phyloP scores from a whole-genome alignment of 495 filamentous ascomycete species.

The Neurospora sp. region DNA sequence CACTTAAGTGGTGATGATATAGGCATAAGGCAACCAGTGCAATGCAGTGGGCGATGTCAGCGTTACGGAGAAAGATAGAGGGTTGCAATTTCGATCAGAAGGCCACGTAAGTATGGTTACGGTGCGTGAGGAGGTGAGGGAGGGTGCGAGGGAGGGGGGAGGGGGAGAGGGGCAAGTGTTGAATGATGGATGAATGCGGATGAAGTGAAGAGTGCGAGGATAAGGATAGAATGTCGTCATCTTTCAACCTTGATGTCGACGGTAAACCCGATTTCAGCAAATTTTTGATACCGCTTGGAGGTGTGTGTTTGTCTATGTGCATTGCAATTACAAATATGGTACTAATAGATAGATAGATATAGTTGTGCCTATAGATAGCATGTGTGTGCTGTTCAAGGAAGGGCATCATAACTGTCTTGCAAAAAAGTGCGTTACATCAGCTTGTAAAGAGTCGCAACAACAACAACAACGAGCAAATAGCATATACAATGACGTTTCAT shows the following conservation, averaged over 20 bases:
- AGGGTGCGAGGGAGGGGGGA: neutral
- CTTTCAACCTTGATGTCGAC: neutral
- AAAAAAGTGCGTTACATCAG: neutral
- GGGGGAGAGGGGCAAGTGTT: neutral
- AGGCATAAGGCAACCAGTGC: neutral
- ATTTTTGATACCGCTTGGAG: neutral
- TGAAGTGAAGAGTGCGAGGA: neutral
- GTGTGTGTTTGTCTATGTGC: neutral
- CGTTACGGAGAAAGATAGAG: neutral
- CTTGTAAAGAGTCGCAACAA: neutral
- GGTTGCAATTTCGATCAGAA: neutral
- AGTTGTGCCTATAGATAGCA: neutral
- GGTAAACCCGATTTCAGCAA: neutral
- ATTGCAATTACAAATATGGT: neutral
- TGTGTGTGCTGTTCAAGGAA: neutral
- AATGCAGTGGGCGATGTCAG: neutral
- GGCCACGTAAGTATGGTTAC: neutral
- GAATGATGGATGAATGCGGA: neutral
- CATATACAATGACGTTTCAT: neutral
- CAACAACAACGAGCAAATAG: neutral
- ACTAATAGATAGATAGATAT: neutral
- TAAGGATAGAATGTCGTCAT: neutral
- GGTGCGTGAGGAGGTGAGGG: neutral
- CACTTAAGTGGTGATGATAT: neutral
- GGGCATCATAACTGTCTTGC: neutral